Percentiles rank a stretch among this genome's conserved stretches.
These are phyloP conservation scores for Pythium aristosporum DNA, from an alignment of 352 stramenopile genomes.

Conservation along the genomic window DNA sequence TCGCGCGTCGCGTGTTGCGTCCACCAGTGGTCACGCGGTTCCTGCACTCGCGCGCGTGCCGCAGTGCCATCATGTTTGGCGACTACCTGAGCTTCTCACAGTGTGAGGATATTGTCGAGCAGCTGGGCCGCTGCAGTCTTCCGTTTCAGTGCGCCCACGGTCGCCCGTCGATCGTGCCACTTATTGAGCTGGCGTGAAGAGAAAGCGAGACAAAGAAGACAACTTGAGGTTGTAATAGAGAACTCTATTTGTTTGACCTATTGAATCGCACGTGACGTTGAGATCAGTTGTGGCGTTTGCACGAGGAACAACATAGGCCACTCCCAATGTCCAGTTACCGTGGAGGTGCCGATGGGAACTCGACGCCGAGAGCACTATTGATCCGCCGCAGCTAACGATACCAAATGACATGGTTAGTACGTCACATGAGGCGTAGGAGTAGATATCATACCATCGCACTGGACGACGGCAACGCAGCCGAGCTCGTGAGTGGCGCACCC, in stretches of 20 bases:
- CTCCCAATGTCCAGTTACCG: neutral
- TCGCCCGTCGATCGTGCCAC: constrained; percentile 85
- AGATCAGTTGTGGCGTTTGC: neutral
- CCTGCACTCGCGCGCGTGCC: constrained; percentile 86
- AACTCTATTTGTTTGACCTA: constrained; percentile 18
- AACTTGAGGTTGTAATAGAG: neutral
- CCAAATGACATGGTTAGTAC: neutral
- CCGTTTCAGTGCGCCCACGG: constrained; percentile 92
- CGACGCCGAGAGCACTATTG: constrained; percentile 48
- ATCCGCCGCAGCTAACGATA: constrained; percentile 52
- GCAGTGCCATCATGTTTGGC: constrained; percentile 93
- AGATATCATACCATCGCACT: constrained; percentile 49
- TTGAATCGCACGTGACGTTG: neutral
- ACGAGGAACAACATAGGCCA: too few species aligned
- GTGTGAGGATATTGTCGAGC: constrained; percentile 68
- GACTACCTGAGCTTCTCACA: constrained; percentile 71
- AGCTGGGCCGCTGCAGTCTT: constrained; percentile 73
- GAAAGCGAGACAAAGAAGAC: neutral
- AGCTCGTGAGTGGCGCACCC: constrained; percentile 1
- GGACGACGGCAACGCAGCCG: constrained; percentile 41
- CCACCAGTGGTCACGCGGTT: constrained; percentile 81
- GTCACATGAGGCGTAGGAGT: neutral
- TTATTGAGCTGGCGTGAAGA: constrained; percentile 55
- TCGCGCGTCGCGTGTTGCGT: constrained; percentile 31
- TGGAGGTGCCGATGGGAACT: constrained; percentile 25